Evolutionary conservation across 2,329 filamentous ascomycete species (phyloP).

Genomic region (Decorospora gaudefroyi): DNA sequence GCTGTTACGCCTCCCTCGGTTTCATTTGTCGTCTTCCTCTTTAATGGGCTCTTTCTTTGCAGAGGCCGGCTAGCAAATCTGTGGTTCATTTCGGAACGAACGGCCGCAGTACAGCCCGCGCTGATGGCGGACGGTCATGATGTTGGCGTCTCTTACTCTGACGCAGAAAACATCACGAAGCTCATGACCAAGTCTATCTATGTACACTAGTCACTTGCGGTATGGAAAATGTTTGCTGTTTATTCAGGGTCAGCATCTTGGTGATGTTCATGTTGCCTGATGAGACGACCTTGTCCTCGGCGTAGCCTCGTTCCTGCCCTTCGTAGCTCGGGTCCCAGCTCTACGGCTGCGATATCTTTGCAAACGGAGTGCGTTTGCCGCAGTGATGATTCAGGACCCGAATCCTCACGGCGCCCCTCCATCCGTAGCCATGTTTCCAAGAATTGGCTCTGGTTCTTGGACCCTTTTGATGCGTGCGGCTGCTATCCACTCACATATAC

Average conservation of each 20-base stretch:
- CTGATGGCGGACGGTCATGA: slow-evolving; percentile 33
- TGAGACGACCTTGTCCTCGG: slow-evolving; percentile 8
- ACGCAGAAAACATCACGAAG: slow-evolving; percentile 43
- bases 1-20: slow-evolving; percentile 27
- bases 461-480: no score
- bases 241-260: not conserved
- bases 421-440: no score
- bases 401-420: no score
- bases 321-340: slow-evolving; percentile 27
- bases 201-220: slow-evolving; percentile 48
- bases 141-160: slow-evolving; percentile 40
- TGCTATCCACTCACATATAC: not conserved
- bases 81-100: slow-evolving; percentile 27
- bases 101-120: slow-evolving; percentile 35
- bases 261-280: slow-evolving; percentile 3
- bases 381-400: no score
- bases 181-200: slow-evolving; percentile 42
- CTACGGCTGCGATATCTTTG: no score
- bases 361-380: no score
- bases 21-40: slow-evolving; percentile 33
- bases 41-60: slow-evolving; percentile 28
- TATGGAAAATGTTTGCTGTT: slow-evolving; percentile 39
- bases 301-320: slow-evolving; percentile 33
- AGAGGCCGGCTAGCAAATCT: slow-evolving; percentile 33
- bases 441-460: no score